Base-by-base conservation (phyloP, 1,139 yeast genomes). In the Sugiyamaella japonica region DNA sequence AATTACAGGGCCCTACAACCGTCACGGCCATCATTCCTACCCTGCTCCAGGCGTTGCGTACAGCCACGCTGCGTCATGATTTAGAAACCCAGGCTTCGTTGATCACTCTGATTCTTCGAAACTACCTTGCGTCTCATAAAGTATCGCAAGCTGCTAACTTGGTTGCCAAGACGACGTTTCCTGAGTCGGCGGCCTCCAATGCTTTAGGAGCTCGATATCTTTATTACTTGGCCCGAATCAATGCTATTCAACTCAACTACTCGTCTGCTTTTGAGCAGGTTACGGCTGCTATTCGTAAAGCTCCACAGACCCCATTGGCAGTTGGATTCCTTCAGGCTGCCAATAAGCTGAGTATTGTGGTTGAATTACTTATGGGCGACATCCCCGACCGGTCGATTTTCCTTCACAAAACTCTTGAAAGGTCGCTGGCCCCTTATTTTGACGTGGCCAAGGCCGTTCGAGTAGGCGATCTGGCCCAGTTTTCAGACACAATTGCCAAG, bases 281-380 rank as follows among this genome's bases (percentile, higher is more conserved):
- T 53, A 86, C 89, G 55, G 89, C 95, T 16, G 97, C 99, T 7
- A 86, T 91, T 53, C 85, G 99, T 75, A 95, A 95, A 71, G 91
- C 96, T n/a, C 99, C 99, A 34, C 97, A 90, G 71, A 89, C 96
- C 1, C 78, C 82, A 48, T 81, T 85, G 60, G 90, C 97, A 5
- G 74, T 80, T 48, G 99, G 99, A 0, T 95, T 95, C 70, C 73
- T 91, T 60, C 97, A 90, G 72, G 83, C 89, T 48, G 95, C 97
- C 5, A 85, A 93, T 63, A 95, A 95, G 74, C 80, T 95, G 63
- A 87, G 85, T 68, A 86, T 93, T 59, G 80, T 91, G 54, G 89
- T 93, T 66, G 97, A 95, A 73, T 78, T 95, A 65, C 81, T 95
- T 63, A 91, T 93, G 84, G 99, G 99, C 52, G 99, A 93, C 66